Conservation (phyloP, 176 grass and related monocot species). For the Alopecurus myosuroides region DNA sequence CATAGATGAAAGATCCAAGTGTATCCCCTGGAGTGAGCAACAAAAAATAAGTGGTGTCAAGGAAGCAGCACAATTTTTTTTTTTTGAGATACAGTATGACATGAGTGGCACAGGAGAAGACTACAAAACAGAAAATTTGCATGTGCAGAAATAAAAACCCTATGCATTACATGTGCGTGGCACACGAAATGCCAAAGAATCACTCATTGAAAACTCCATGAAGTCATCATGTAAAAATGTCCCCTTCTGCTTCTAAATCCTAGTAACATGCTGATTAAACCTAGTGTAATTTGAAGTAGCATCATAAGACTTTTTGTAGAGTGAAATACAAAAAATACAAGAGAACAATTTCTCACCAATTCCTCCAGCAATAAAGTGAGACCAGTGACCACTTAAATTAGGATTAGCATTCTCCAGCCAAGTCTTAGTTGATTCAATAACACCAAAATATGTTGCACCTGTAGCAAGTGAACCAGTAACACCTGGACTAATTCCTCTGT, state of each 20-base stretch:
- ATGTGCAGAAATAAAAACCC: neutral
- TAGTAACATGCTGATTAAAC: neutral
- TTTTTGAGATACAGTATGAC: conserved; percentile 13
- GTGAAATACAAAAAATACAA: neutral
- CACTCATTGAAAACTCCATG: neutral
- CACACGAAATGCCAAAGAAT: neutral
- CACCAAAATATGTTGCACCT: neutral
- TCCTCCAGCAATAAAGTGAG: neutral
- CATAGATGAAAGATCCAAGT: conserved; percentile 93
- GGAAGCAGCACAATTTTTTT: neutral
- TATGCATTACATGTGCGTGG: neutral
- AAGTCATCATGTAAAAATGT: neutral
- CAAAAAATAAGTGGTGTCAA: neutral
- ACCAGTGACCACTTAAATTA: neutral
- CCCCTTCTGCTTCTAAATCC: neutral
- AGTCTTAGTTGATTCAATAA: neutral
- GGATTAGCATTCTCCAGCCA: neutral
- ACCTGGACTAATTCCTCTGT: conserved; percentile 65
- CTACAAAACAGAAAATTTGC: conserved; percentile 1
- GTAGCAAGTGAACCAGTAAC: conserved; percentile 72
- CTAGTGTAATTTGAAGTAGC: neutral
- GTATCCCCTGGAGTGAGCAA: conserved; percentile 73
- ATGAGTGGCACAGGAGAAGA: neutral
- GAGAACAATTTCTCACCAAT: neutral
- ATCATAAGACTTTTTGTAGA: neutral